phyloP scores from a whole-genome alignment of 2,329 filamentous ascomycete species.

The Aaosphaeria arxii region DNA sequence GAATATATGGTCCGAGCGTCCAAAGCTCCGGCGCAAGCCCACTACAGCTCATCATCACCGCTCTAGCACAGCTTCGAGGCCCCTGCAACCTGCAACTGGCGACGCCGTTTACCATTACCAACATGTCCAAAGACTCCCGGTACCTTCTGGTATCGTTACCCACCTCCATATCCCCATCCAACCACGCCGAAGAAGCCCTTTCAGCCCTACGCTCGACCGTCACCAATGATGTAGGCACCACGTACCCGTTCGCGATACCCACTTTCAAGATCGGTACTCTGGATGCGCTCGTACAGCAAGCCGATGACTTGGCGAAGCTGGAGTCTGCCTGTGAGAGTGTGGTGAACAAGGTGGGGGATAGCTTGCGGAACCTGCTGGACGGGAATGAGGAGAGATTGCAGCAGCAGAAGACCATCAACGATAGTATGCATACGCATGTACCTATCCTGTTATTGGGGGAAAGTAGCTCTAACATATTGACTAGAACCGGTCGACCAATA shows the following conservation, averaged over 20 bases:
- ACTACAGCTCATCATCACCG: slow-evolving; percentile 12
- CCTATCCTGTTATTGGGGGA: not conserved
- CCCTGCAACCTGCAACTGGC: slow-evolving; percentile 6
- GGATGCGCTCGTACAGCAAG: slow-evolving; percentile 91
- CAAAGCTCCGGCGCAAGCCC: slow-evolving; percentile 12
- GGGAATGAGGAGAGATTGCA: slow-evolving; percentile 79
- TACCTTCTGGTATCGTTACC: slow-evolving; percentile 92
- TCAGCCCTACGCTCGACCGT: slow-evolving; percentile 71
- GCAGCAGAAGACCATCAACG: slow-evolving; percentile 89
- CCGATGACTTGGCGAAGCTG: slow-evolving; percentile 90
- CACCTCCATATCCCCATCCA: slow-evolving; percentile 77
- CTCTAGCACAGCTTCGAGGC: slow-evolving; percentile 2
- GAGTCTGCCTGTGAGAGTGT: slow-evolving; percentile 76
- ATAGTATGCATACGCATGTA: slow-evolving; percentile 60
- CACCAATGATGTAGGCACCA: slow-evolving; percentile 69
- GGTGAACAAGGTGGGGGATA: slow-evolving; percentile 84
- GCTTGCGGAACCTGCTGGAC: slow-evolving; percentile 76
- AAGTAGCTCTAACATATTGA: slow-evolving; percentile 5
- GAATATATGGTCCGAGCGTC: slow-evolving; percentile 14
- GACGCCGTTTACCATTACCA: slow-evolving; percentile 12
- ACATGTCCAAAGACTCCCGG: slow-evolving; percentile 51
- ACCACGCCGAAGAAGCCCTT: slow-evolving; percentile 77
- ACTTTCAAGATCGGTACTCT: slow-evolving; percentile 98
- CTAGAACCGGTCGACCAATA: slow-evolving; percentile 95
- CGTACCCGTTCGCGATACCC: slow-evolving; percentile 76